Evolutionary conservation across 139 green algal species (phyloP), one percentile per base, ranked within the genome.

Genomic region (Picochlorum sp.): DNA sequence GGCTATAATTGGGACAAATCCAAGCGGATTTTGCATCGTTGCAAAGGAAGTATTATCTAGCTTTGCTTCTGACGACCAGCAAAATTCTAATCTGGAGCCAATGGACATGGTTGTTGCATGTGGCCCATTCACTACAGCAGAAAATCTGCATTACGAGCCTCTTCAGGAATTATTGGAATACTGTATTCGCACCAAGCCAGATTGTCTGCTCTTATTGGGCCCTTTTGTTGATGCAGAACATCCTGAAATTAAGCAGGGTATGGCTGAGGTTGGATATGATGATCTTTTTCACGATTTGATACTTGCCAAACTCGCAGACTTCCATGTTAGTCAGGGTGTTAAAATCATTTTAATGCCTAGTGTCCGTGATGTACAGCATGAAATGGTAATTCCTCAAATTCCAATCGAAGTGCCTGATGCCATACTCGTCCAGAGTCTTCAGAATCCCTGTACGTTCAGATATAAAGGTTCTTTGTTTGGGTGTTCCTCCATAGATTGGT

Each of bases 201-300:
- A 94, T 43, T 40, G 89, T 41, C 70, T 97, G 66, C 45, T 97
- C 61, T 70, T 96, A 33, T 35, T 85, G 52, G 86, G 91, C 1
- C 91, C 91, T 3, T 98, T 96, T 70, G 81, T 98, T 39, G 90
- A 98, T 69, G 70, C 39, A 4, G 78, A 94, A 54, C 84, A 96
- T 62, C 73, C 83, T 3, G 4, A 50, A 1, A 49, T 98, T 1
- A 35, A 51, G n/a, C 20, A 49, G 0, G 91, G 86, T 20, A 37
- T 43, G 32, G 32, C 94, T n/a, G 57, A 87, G 0, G 44, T 81
- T 8, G 77, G 65, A 2, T 94, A 88, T 60, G 78, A 96, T 24
- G 59, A 82, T 3, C 4, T 95, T 28, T 89, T 88, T 44, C 61
- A 69, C 14, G 37, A 60, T 26, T 51, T 83, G 72, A 67, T 88